Evolutionary conservation across 78 protist species (phyloP).

Genomic region (Dictyostelium capitatum): DNA sequence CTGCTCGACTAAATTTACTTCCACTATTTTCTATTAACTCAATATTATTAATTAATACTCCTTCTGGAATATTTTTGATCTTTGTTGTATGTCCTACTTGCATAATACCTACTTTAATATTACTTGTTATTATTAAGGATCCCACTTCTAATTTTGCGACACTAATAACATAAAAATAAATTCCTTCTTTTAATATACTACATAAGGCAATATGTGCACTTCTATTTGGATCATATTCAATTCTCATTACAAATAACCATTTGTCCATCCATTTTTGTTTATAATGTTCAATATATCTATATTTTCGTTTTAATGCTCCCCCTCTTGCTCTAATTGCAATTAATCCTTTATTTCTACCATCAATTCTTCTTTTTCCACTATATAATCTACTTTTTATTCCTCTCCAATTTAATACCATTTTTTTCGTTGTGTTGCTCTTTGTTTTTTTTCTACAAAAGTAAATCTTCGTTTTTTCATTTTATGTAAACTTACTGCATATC

Average conservation of each 20-base stretch:
- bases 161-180: slow-evolving; percentile 3
- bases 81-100: slow-evolving; percentile 8
- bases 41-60: background rate
- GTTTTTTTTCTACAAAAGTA: background rate
- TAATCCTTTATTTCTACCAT: background rate
- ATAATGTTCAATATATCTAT: slow-evolving; percentile 12
- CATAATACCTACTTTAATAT: background rate
- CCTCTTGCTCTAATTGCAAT: slow-evolving; percentile 1
- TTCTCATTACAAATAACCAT: slow-evolving; percentile 3
- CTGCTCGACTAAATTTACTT: slow-evolving; percentile 14
- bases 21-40: background rate
- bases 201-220: background rate
- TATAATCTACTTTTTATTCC: slow-evolving; percentile 17
- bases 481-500: background rate
- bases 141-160: background rate
- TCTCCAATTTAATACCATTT: slow-evolving; percentile 17
- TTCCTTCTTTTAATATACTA: background rate
- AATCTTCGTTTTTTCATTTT: background rate
- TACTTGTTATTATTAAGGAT: background rate
- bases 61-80: slow-evolving; percentile 14
- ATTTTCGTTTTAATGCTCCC: slow-evolving; percentile 29
- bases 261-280: slow-evolving; percentile 9
- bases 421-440: background rate
- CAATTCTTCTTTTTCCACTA: background rate
- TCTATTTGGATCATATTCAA: slow-evolving; percentile 13